Evolutionary conservation across 192 early-diverging fungal species (phyloP), one percentile per base, ranked within the genome.

Genomic region (Chytriomyces sp.): DNA sequence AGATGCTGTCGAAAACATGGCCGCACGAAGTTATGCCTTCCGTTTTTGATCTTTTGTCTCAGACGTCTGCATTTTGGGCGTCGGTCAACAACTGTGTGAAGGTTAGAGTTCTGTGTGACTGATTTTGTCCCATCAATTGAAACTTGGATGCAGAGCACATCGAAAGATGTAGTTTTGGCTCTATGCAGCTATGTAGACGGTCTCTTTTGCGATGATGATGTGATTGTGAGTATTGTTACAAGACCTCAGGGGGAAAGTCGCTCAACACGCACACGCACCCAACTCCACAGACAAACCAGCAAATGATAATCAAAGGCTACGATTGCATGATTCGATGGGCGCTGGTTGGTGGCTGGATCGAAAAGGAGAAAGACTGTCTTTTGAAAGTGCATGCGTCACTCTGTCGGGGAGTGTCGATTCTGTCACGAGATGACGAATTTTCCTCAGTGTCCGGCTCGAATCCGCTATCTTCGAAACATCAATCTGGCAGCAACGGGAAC

Each of bases 241-340:
- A 3, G 35, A 0, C 35, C 2, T 35, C 3, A 35, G 28, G 2
- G 1, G 49, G 35, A 16, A 13, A 23, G 13, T 28, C 35, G 18
- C 35, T 65, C 35, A 35, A 18, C n/a, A 35, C 35, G 35, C 35
- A 35, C 35, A 35, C 35, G 35, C 1, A n/a, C 48, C 43, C 18
- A 20, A 23, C 64, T 45, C 8, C 61, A 0, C 69, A 91, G 84
- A 61, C 84, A 3, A 82, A 82, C 20, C 89, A 91, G 49, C 78
- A 76, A 4, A 71, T 92, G 24, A 91, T 94, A 77, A 89, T 92
- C 0, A 81, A 81, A 77, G 90, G 91, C 0, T 94, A 92, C 70
- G 93, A 95, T 66, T 88, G 87, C 69, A 87, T 94, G 83, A 84
- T 91, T 35, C 87, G 87, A 49, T 95, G 94, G 93, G 86, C 89